phyloP scores from a whole-genome alignment of 2,329 filamentous ascomycete species.

The Juglanconis sp. region DNA sequence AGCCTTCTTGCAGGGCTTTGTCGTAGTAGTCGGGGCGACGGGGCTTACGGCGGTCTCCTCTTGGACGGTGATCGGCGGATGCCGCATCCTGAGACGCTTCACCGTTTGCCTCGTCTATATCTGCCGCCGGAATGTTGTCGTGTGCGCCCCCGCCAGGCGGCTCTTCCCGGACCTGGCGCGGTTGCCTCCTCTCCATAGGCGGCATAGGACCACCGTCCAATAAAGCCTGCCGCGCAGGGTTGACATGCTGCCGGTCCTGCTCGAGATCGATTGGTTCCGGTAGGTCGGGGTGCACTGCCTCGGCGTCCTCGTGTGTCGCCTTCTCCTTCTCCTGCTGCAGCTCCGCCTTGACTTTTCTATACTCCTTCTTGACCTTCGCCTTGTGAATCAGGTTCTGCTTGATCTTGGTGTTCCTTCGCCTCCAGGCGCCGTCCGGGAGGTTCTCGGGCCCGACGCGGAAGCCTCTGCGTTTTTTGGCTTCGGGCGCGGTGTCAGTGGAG shows the following conservation, averaged over 20 bases:
- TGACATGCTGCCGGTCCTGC: slow-evolving; percentile 26
- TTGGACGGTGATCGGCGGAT: slow-evolving; percentile 12
- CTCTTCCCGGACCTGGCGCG: background rate
- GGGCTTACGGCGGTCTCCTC: slow-evolving; percentile 1
- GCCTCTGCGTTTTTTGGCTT: slow-evolving; percentile 60
- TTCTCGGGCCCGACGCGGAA: slow-evolving; percentile 88
- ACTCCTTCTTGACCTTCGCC: slow-evolving; percentile 89
- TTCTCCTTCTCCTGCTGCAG: slow-evolving; percentile 25
- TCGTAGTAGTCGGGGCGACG: slow-evolving; percentile 58
- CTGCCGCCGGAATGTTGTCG: background rate
- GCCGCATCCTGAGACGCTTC: slow-evolving; percentile 3
- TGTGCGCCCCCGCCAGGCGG: too few relatives aligned
- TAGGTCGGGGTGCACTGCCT: slow-evolving; percentile 17
- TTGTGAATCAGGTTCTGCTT: slow-evolving; percentile 87
- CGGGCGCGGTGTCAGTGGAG: slow-evolving; percentile 30
- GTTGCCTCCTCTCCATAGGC: slow-evolving; percentile 14
- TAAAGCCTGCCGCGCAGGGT: slow-evolving; percentile 40
- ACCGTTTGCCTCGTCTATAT: too few relatives aligned
- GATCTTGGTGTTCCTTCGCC: slow-evolving; percentile 78
- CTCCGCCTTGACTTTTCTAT: slow-evolving; percentile 77
- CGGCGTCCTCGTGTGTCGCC: slow-evolving; percentile 14
- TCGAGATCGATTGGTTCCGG: slow-evolving; percentile 9
- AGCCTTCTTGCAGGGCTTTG: slow-evolving; percentile 56
- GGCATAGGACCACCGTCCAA: slow-evolving; percentile 20
- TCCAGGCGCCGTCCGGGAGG: slow-evolving; percentile 83